A percentile compares a stretch with the other conserved stretches of the same genome.
Conservation (phyloP, 2,329 filamentous ascomycete species). For the Pezicula rhizophila region DNA sequence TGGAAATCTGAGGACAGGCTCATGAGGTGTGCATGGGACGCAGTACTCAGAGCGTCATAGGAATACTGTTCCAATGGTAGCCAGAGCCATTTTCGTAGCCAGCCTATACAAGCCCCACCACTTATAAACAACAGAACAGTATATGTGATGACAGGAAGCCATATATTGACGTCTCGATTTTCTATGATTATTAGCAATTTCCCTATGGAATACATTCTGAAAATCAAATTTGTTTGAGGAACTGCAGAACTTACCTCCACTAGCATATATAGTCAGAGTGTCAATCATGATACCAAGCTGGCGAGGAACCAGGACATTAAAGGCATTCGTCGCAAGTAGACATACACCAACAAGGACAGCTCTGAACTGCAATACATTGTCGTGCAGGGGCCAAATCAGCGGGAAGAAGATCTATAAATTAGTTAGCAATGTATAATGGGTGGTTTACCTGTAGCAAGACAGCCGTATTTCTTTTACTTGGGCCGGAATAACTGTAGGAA, state of each 20-base stretch:
- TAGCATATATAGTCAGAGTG: slow-evolving; percentile 46
- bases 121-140: slow-evolving; percentile 41
- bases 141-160: slow-evolving; percentile 47
- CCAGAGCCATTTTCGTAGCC: slow-evolving; percentile 45
- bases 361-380: slow-evolving; percentile 60
- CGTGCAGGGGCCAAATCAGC: slow-evolving; percentile 69
- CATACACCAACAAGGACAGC: slow-evolving; percentile 61
- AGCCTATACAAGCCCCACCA: slow-evolving; percentile 43
- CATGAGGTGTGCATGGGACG: slow-evolving; percentile 63
- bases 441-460: neutral
- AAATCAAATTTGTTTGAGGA: neutral
- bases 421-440: slow-evolving; percentile 1
- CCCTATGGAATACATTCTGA: neutral
- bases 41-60: slow-evolving; percentile 50
- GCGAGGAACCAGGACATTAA: slow-evolving; percentile 74
- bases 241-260: slow-evolving; percentile 13
- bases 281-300: slow-evolving; percentile 77
- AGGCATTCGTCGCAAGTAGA: slow-evolving; percentile 61
- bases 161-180: slow-evolving; percentile 37
- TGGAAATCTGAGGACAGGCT: slow-evolving; percentile 67
- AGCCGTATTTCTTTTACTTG: neutral
- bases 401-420: slow-evolving; percentile 60
- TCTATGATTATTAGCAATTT: neutral
- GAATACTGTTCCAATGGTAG: slow-evolving; percentile 50
- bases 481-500: too few relatives aligned